A percentile compares a stretch with the other conserved stretches of the same genome.
Conservation (phyloP, 805 yeast species). For the Cyberlindnera maritima region DNA sequence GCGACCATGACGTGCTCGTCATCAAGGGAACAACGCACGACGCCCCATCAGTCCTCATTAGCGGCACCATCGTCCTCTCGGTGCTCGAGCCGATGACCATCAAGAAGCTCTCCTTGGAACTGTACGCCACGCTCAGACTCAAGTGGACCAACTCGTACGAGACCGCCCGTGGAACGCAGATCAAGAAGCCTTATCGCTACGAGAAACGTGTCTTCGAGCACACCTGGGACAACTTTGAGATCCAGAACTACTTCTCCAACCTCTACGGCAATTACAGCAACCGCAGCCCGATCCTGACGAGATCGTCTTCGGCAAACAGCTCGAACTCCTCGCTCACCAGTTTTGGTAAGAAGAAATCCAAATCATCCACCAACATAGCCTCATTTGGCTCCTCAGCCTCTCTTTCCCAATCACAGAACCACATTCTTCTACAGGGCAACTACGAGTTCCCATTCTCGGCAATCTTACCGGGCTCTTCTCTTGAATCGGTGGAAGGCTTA, state of each 20-base stretch:
- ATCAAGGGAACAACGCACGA: constrained; percentile 75
- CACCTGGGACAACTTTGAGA: constrained; percentile 69
- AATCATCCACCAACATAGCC: constrained; percentile 33
- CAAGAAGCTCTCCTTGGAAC: constrained; percentile 57
- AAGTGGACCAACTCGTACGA: constrained; percentile 58
- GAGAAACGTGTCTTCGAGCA: constrained; percentile 71
- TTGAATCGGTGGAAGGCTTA: constrained; percentile 88
- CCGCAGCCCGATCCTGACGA: constrained; percentile 11
- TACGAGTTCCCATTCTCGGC: constrained; percentile 90
- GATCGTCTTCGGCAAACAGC: constrained; percentile 21
- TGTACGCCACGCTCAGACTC: constrained; percentile 65
- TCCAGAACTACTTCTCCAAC: constrained; percentile 39
- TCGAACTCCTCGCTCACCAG: constrained; percentile 27
- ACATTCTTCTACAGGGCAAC: constrained; percentile 64
- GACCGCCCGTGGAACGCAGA: constrained; percentile 42
- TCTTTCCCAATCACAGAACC: constrained; percentile 28
- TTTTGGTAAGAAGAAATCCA: constrained; percentile 31
- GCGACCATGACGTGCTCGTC: constrained; percentile 76
- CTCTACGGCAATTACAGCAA: constrained; percentile 23
- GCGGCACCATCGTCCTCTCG: constrained; percentile 77
- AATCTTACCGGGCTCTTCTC: constrained; percentile 76
- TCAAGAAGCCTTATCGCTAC: constrained; percentile 46
- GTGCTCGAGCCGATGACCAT: constrained; percentile 73
- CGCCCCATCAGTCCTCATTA: constrained; percentile 71
- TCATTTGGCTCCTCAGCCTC: constrained; percentile 31